These are phyloP conservation scores for Backusella sp. DNA, from an alignment of 192 early-diverging fungal genomes.

Conservation along the genomic window DNA sequence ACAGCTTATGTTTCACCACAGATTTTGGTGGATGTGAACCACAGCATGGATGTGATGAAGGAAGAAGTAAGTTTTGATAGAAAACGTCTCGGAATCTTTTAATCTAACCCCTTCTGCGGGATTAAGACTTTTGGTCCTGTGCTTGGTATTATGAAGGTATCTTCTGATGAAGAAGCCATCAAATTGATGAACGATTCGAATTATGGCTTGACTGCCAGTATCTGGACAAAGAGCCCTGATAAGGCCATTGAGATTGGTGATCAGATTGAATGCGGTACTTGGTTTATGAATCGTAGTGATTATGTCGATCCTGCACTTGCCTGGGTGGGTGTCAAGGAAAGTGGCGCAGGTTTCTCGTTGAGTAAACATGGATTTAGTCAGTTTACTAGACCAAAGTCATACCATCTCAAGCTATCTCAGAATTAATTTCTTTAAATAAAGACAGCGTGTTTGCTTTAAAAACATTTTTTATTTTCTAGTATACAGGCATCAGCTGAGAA, in stretches of 20 bases:
- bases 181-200: constrained; percentile 77
- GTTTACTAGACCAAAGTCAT: constrained; percentile 50
- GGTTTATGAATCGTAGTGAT: constrained; percentile 85
- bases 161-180: constrained; percentile 73
- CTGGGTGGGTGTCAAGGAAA: constrained; percentile 79
- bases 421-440: constrained; percentile 6
- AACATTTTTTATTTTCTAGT: not conserved
- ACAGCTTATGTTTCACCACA: constrained; percentile 76
- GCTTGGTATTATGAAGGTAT: constrained; percentile 72
- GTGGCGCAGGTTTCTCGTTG: constrained; percentile 69
- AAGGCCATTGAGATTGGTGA: constrained; percentile 61
- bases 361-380: constrained; percentile 72
- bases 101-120: no score
- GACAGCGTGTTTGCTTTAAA: not conserved
- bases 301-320: constrained; percentile 78
- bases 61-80: constrained; percentile 51
- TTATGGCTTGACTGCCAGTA: constrained; percentile 76
- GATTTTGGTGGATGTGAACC: constrained; percentile 71
- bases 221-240: constrained; percentile 72
- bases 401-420: constrained; percentile 31
- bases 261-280: constrained; percentile 71
- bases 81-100: no score
- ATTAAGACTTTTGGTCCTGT: constrained; percentile 74
- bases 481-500: not conserved
- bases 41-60: constrained; percentile 72